Percentiles rank a stretch among this genome's conserved stretches.
These are phyloP conservation scores for Rubus parviflorus DNA, from an alignment of 306 rosid genomes.

Conservation along the genomic window DNA sequence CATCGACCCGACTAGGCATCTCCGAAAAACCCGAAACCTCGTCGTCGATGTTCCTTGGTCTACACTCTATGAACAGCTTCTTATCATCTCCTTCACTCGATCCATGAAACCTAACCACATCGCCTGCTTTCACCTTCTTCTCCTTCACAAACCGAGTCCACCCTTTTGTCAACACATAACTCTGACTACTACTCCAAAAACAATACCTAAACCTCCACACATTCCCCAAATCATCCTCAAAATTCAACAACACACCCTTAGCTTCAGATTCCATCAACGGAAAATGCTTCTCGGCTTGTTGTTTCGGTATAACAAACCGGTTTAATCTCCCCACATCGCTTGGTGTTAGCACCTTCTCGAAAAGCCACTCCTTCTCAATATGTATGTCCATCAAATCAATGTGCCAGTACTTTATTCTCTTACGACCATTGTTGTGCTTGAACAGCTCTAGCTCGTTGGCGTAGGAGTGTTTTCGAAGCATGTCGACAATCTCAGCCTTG, in stretches of 20 bases:
- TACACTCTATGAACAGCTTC: slow-evolving; percentile 27
- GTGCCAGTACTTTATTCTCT: background rate
- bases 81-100: slow-evolving; percentile 24
- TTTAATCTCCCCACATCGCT: slow-evolving; percentile 51
- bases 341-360: slow-evolving; percentile 46
- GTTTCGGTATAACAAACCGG: slow-evolving; percentile 46
- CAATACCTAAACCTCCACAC: slow-evolving; percentile 47
- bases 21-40: background rate
- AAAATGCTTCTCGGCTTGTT: slow-evolving; percentile 45
- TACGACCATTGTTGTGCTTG: slow-evolving; percentile 7
- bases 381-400: background rate
- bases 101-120: slow-evolving; percentile 34
- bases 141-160: slow-evolving; percentile 52
- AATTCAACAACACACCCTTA: slow-evolving; percentile 31
- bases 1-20: background rate
- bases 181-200: slow-evolving; percentile 50
- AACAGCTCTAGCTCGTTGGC: slow-evolving; percentile 35
- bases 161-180: slow-evolving; percentile 47
- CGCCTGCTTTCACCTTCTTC: slow-evolving; percentile 41
- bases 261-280: slow-evolving; percentile 16
- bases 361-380: slow-evolving; percentile 23
- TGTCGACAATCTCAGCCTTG: slow-evolving; percentile 47
- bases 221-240: slow-evolving; percentile 36
- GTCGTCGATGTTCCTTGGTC: background rate
- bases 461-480: slow-evolving; percentile 47